These are phyloP conservation scores for Phytophthora melonis DNA, from an alignment of 352 stramenopile genomes.

Conservation along the genomic window DNA sequence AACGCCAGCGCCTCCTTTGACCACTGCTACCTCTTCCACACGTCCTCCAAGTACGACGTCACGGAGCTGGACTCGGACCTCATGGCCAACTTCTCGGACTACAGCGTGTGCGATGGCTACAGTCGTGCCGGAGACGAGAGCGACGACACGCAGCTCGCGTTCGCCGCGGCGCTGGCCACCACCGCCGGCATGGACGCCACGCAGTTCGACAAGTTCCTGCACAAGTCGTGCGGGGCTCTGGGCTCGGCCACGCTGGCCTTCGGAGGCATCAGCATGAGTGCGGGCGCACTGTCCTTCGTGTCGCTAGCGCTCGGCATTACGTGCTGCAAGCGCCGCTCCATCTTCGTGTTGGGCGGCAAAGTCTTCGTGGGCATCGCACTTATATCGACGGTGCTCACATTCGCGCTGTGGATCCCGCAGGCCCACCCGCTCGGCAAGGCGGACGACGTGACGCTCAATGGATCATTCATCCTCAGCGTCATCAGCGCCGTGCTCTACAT, in stretches of 20 bases:
- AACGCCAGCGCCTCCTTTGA: conserved; percentile 57
- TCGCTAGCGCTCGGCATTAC: conserved; percentile 66
- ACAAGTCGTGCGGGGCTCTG: conserved; percentile 63
- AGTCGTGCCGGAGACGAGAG: conserved; percentile 39
- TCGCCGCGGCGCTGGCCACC: conserved; percentile 44
- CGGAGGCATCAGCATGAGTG: conserved; percentile 48
- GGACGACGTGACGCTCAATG: conserved; percentile 66
- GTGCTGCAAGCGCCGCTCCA: conserved; percentile 77
- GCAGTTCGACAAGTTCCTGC: conserved; percentile 70
- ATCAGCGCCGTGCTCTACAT: conserved; percentile 61
- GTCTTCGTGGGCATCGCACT: conserved; percentile 53
- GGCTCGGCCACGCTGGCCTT: conserved; percentile 59
- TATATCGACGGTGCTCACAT: conserved; percentile 59
- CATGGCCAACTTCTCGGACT: conserved; percentile 58
- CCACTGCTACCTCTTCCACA: conserved; percentile 82
- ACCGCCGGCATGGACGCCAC: conserved; percentile 56
- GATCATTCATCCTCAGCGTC: conserved; percentile 65
- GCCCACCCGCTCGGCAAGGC: conserved; percentile 57
- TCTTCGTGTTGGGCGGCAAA: conserved; percentile 61
- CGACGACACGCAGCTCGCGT: conserved; percentile 38
- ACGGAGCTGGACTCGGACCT: conserved; percentile 42
- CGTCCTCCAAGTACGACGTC: conserved; percentile 62
- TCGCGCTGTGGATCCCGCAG: conserved; percentile 70
- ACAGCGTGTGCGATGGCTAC: conserved; percentile 72
- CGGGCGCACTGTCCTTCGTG: conserved; percentile 58